Evolutionary conservation across 1,139 yeast genomes (phyloP).

Genomic region (Debaryomyces sp.): DNA sequence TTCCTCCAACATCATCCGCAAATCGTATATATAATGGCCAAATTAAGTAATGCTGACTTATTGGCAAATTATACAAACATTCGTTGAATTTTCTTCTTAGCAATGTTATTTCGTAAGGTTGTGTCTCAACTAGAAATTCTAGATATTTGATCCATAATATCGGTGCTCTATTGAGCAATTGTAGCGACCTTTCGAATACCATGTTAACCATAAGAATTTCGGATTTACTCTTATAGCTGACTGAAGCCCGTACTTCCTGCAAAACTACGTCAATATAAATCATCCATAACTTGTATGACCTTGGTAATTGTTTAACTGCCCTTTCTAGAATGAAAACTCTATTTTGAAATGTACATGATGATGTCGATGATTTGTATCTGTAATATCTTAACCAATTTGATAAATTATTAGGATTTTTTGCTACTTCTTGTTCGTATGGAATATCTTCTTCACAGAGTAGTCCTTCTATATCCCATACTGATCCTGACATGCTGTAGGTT

Average conservation of each 20-base stretch:
- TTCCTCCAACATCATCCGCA: conserved; percentile 50
- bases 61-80: conserved; percentile 53
- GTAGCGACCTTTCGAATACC: conserved; percentile 52
- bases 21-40: conserved; percentile 64
- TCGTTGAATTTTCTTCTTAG: conserved; percentile 55
- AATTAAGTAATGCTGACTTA: conserved; percentile 54
- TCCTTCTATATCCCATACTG: conserved; percentile 17
- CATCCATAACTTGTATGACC: conserved; percentile 60
- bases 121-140: conserved; percentile 40
- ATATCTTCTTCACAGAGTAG: conserved; percentile 37
- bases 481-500: conserved; percentile 2
- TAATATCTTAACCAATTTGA: conserved; percentile 59
- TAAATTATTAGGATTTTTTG: conserved; percentile 45
- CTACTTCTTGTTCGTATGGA: conserved; percentile 48
- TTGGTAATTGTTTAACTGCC: conserved; percentile 50
- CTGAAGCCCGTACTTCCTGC: conserved; percentile 26
- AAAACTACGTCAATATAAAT: conserved; percentile 49
- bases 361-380: conserved; percentile 25
- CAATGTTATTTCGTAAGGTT: conserved; percentile 36
- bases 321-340: conserved; percentile 54
- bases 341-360: conserved; percentile 23
- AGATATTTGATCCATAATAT: conserved; percentile 62
- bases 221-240: conserved; percentile 28
- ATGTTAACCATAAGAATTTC: conserved; percentile 37
- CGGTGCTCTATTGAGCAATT: conserved; percentile 47